These are phyloP conservation scores for Schizothecium vesticola DNA, from an alignment of 495 filamentous ascomycete genomes.

Conservation along the genomic window DNA sequence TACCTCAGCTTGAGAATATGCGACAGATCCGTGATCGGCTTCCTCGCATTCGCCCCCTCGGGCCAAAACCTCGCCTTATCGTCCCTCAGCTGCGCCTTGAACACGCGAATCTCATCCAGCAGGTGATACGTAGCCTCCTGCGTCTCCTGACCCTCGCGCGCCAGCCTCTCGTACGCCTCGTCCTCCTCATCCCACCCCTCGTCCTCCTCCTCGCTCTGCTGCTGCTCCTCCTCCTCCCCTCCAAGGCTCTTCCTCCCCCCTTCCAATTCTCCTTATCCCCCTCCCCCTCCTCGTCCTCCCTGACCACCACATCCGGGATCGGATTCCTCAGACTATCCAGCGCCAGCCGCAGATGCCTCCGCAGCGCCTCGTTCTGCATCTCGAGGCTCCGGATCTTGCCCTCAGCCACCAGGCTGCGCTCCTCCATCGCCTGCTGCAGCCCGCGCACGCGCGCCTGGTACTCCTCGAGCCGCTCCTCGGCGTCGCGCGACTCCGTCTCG, in stretches of 20 bases:
- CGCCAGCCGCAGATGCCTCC: constrained; percentile 78
- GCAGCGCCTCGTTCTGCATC: constrained; percentile 82
- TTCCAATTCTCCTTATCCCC: constrained; percentile 16
- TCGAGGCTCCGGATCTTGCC: constrained; percentile 82
- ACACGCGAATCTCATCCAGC: constrained; percentile 71
- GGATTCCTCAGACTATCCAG: constrained; percentile 85
- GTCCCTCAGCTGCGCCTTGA: constrained; percentile 76
- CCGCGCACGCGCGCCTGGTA: constrained; percentile 81
- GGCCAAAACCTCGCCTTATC: constrained; percentile 56
- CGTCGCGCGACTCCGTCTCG: constrained; percentile 45
- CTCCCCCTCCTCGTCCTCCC: constrained; percentile 17
- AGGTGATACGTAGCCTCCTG: constrained; percentile 65
- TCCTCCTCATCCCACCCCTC: constrained; percentile 27
- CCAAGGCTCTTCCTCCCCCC: constrained; percentile 6
- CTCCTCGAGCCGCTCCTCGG: constrained; percentile 76
- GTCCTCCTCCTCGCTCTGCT: constrained; percentile 19
- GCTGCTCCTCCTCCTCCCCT: constrained; percentile 24
- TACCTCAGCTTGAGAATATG: constrained; percentile 5
- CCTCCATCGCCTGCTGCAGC: constrained; percentile 93
- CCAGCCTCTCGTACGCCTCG: constrained; percentile 42
- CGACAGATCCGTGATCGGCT: constrained; percentile 24
- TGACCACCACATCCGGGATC: constrained; percentile 53
- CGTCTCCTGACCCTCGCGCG: constrained; percentile 48
- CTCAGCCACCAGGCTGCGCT: constrained; percentile 78
- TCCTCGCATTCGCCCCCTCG: constrained; percentile 19